Percentiles rank a stretch among this genome's conserved stretches.
Evolutionary conservation across 2,329 filamentous ascomycete genomes (phyloP).

Genomic region (Cladophialophora bantiana): DNA sequence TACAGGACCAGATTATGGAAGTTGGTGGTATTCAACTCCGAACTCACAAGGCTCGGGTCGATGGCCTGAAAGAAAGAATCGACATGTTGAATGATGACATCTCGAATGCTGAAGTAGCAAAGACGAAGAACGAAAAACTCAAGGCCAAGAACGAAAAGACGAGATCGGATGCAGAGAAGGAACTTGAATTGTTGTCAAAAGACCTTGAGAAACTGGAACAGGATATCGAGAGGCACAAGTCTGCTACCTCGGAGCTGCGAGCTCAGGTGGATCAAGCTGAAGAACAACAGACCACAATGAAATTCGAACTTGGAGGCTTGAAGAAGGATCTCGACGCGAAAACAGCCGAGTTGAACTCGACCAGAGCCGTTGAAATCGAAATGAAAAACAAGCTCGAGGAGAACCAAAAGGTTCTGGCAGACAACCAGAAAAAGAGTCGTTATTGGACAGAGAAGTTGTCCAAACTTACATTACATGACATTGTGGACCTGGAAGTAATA

Average conservation of each 20-base stretch:
- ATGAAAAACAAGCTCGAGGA: slow-evolving; percentile 99
- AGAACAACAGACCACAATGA: slow-evolving; percentile 75
- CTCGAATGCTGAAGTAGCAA: slow-evolving; percentile 84
- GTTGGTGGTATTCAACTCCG: slow-evolving; percentile 93
- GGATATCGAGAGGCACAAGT: slow-evolving; percentile 78
- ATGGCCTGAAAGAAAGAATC: slow-evolving; percentile 86
- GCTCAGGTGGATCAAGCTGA: slow-evolving; percentile 81
- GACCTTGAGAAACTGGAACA: slow-evolving; percentile 81
- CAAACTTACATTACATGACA: slow-evolving; percentile 82
- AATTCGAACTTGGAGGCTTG: slow-evolving; percentile 76
- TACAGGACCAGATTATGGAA: slow-evolving; percentile 98
- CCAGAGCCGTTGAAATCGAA: slow-evolving; percentile 88
- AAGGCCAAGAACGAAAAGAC: slow-evolving; percentile 86
- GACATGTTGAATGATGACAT: slow-evolving; percentile 79
- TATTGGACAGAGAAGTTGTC: slow-evolving; percentile 91
- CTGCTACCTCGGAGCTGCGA: slow-evolving; percentile 75
- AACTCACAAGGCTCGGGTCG: slow-evolving; percentile 87
- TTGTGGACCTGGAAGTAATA: slow-evolving; percentile 66
- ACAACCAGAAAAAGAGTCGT: slow-evolving; percentile 82
- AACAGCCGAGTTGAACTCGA: slow-evolving; percentile 84
- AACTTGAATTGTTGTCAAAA: slow-evolving; percentile 72
- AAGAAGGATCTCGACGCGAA: slow-evolving; percentile 90
- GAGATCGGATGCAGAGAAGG: slow-evolving; percentile 76
- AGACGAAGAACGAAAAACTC: slow-evolving; percentile 93
- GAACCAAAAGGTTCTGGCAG: slow-evolving; percentile 83